Evolutionary conservation across 116 monocot species (phyloP).

Genomic region (Trichopus zeylanicus): DNA sequence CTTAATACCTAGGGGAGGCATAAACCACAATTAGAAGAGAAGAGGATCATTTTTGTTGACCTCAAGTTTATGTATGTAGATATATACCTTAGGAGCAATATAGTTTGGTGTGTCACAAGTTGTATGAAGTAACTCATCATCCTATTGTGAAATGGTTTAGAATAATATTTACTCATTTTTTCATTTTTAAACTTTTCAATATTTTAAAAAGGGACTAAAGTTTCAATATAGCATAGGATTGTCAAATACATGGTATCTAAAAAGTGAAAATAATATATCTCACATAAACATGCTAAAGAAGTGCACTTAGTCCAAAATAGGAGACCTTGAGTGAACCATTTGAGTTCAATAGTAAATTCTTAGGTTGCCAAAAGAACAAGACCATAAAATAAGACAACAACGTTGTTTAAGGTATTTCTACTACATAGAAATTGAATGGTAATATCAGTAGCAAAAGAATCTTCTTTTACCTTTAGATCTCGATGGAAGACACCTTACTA

Average conservation of each 20-base stretch:
- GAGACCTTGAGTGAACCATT: constrained; percentile 74
- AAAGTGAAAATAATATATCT: too few relatives aligned
- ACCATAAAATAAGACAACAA: background rate
- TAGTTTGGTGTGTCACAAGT: constrained; percentile 98
- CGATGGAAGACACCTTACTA: constrained; percentile 87
- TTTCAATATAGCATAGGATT: too few relatives aligned
- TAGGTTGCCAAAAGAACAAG: constrained; percentile 41
- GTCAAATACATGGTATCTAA: too few relatives aligned
- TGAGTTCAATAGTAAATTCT: constrained; percentile 65
- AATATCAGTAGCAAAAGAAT: background rate
- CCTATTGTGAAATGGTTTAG: constrained; percentile 52
- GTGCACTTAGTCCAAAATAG: constrained; percentile 89
- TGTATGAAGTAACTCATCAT: constrained; percentile 88
- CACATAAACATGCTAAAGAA: constrained; percentile 81
- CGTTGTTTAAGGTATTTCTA: background rate
- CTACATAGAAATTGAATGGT: background rate
- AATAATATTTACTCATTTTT: too few relatives aligned
- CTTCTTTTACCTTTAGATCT: constrained; percentile 68
- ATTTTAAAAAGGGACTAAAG: too few relatives aligned
- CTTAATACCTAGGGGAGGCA: constrained; percentile 36
- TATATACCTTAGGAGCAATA: constrained; percentile 83
- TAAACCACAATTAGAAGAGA: background rate
- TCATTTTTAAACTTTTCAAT: too few relatives aligned
- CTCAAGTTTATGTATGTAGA: background rate
- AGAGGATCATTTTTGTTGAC: background rate